Evolutionary conservation across 208 protist species (phyloP).

Genomic region (Leishmania amazonensis): DNA sequence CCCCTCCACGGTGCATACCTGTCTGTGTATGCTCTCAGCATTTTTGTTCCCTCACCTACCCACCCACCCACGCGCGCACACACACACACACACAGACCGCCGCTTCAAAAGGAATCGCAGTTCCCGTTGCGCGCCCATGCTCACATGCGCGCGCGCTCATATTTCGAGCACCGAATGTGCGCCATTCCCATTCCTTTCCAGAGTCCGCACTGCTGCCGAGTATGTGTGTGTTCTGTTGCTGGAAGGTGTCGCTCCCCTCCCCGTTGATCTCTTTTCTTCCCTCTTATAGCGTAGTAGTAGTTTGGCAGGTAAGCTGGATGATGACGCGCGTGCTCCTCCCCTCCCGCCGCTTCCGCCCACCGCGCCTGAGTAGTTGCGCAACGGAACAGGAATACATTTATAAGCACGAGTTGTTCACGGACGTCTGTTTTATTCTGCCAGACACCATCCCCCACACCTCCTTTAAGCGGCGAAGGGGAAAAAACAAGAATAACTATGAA

Average conservation of each 20-base stretch:
- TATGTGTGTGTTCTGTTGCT: neutral
- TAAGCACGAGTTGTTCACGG: neutral
- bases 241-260: neutral
- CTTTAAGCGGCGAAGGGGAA: neutral
- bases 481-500: neutral
- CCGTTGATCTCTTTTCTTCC: conserved; percentile 10
- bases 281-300: conserved; percentile 38
- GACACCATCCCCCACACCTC: neutral
- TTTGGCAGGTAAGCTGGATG: conserved; percentile 16
- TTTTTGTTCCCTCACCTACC: neutral
- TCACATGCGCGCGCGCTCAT: neutral
- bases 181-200: neutral
- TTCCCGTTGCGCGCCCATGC: neutral
- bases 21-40: neutral
- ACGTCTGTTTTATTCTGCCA: neutral
- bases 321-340: neutral
- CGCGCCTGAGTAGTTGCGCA: too few relatives aligned
- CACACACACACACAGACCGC: too few relatives aligned
- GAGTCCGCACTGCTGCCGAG: neutral
- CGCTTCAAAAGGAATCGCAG: neutral
- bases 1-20: neutral
- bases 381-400: neutral
- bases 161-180: neutral
- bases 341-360: neutral
- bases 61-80: neutral